Evolutionary conservation across 2,329 filamentous ascomycete genomes (phyloP), one percentile per base, ranked within the genome.

Genomic region (Aspergillus ustus): DNA sequence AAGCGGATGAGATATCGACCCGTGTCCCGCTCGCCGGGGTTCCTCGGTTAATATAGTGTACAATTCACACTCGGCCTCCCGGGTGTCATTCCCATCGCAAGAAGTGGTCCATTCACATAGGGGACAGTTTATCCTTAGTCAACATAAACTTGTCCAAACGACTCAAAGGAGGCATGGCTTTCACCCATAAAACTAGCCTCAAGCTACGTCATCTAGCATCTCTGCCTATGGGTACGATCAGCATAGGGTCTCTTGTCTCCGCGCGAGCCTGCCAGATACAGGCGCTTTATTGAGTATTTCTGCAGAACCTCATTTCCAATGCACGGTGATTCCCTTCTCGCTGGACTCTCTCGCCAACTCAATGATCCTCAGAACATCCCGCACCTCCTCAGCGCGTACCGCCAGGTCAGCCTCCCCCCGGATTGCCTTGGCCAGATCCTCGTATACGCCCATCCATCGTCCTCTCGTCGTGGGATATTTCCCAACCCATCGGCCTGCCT

Each of bases 341-440:
- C 34, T 28, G 34, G 49, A 51, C 49, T 51, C 49, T n/a, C 49
- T 51, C 11, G 49, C 49, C n/a, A 51, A 29, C 29, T 51, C 49
- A 11, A 51, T 51, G 29, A 51, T 51, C 49, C 49, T 51, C n/a
- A 51, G 29, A 28, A 51, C 49, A 51, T 51, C 29, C 29, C 49
- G 13, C 19, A 19, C n/a, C 13, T 51, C 28, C 19, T n/a, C 20
- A 7, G 49, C 28, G 8, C 34, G 46, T 17, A 56, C 53, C n/a
- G 13, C 28, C 53, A 56, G 25, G 28, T 56, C 43, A 8, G 43
- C 28, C 22, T 48, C 22, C 34, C 52, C 52, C 15, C 22, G 20
- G 15, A 53, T 25, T 7, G 34, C 52, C 4, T 34, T 22, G 19
- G 52, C 52, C 1, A 53, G 9, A 53, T 53, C 20, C 34, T 53